Evolutionary conservation across 495 filamentous ascomycete species (phyloP), one percentile per base, ranked within the genome.

Genomic region (Tuber magnatum): DNA sequence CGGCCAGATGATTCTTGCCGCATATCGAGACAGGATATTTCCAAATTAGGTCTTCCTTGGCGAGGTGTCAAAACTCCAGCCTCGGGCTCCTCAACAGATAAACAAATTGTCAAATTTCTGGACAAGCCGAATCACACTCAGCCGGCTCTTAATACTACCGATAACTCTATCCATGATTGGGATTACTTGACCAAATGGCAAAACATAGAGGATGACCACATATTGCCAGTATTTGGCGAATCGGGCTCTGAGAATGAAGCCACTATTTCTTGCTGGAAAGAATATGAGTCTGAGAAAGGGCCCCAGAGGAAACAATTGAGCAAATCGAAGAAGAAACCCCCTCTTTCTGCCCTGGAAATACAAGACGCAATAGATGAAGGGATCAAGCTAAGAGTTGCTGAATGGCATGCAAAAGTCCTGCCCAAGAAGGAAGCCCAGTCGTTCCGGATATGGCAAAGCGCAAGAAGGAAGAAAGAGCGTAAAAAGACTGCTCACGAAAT

Each of bases 211-310:
- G 81, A 83, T 40, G 88, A 90, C 20, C 84, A 89, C 20, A 74
- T 86, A 28, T 84, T 91, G 6, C 89, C 93, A 20, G 7, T 87
- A 0, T 91, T 88, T 77, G 91, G 91, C 40, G 90, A 94, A 1
- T 94, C 88, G 0, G 86, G 84, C 5, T 87, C 86, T 16, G 88
- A 90, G 71, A 84, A 82, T 2, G 86, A 87, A 68, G 88, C 85
- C 70, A 87, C 89, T 69, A 77, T 85, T 18, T 85, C 87, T 1
- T 91, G 88, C 0, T 92, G 86, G 88, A 82, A 81, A 20, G 92
- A 94, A 77, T 90, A 91, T 16, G 83, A 89, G 68, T 83, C 87
- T 28, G 91, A 93, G 77, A 80, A 80, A 7, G 70, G 71, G 7
- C 61, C 73, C n/a, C 61, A 76, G 40, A 71, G 76, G 71, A 69